These are phyloP conservation scores for Tripterygium wilfordii DNA, from an alignment of 177 flowering plant species.

Conservation along the genomic window DNA sequence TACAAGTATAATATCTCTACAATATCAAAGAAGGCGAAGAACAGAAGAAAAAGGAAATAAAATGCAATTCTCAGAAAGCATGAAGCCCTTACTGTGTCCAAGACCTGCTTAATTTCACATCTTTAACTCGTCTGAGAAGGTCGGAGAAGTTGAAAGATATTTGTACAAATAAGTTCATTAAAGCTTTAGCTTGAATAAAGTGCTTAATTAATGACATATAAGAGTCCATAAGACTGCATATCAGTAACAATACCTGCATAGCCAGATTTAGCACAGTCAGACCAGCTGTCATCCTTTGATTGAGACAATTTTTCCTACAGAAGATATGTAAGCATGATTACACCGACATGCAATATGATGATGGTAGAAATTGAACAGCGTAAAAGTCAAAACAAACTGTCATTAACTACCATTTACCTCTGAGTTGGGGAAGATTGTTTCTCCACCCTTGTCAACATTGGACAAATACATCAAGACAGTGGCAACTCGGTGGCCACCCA, in stretches of 20 bases:
- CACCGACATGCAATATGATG: too few species aligned
- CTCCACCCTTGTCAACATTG: conserved; percentile 77
- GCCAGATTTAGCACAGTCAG: conserved; percentile 77
- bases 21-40: too few species aligned
- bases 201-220: neutral
- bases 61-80: too few species aligned
- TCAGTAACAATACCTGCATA: conserved; percentile 57
- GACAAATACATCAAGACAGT: conserved; percentile 97
- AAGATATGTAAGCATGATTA: neutral
- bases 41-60: too few species aligned
- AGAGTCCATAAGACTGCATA: neutral
- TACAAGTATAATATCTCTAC: too few species aligned
- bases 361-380: too few species aligned
- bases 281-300: conserved; percentile 53
- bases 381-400: too few species aligned
- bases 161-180: neutral
- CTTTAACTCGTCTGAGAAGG: too few species aligned
- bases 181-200: neutral
- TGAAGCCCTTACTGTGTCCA: too few species aligned
- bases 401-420: conserved; percentile 46
- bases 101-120: too few species aligned
- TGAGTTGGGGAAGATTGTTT: conserved; percentile 79
- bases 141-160: too few species aligned
- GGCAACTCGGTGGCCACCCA: conserved; percentile 89
- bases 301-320: conserved; percentile 22